Base-by-base conservation (phyloP, 306 rosid genomes). In the Corylus heterophylla region DNA sequence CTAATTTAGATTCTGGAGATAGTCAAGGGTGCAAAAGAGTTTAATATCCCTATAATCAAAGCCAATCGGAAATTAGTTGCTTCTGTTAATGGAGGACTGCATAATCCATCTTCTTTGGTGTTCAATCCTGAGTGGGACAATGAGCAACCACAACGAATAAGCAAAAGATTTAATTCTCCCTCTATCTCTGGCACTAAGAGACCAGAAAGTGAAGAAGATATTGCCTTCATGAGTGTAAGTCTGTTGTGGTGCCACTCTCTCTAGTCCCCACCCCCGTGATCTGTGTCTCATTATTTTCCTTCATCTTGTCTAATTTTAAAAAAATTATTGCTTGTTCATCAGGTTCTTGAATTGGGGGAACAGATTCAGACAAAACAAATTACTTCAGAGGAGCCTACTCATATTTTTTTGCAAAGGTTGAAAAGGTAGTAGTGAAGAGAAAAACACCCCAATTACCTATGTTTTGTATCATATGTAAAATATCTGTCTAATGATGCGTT, bases 261-360 rank as follows among this genome's bases (percentile, higher is more conserved):
- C 27, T 17, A 8, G 25, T 8, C 8, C 50, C 12, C 51, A 8
- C 25, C 22, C 10, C 11, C 7, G 16, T 6, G 10, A 6, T 16
- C 61, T 22, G 1, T 2, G 37, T 59, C 17, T 25, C 74, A 51
- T 67, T 67, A 6, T 29, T 16, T 71, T 75, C 64, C 54, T 47
- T 22, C 22, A 52, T 22, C 63, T 80, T 73, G 27, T 62, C 79
- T 76, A 52, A 18, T 74, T 18, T 69, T 39, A 67, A 47, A 18
- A 11, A 50, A 8, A 4, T 61, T 11, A 12, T 79, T 45, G 81
- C 18, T 45, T 50, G 8, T 59, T 14, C 70, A 64, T 76, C 82
- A 92, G 93, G 89, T 94, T 83, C 92, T 88, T 75, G 94, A 94
- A 83, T 83, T 94, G 62, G 93, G 92, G 18, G 91, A 89, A 82